Conservation (phyloP, 2,329 filamentous ascomycete species). For the Delphinella strobiligena region DNA sequence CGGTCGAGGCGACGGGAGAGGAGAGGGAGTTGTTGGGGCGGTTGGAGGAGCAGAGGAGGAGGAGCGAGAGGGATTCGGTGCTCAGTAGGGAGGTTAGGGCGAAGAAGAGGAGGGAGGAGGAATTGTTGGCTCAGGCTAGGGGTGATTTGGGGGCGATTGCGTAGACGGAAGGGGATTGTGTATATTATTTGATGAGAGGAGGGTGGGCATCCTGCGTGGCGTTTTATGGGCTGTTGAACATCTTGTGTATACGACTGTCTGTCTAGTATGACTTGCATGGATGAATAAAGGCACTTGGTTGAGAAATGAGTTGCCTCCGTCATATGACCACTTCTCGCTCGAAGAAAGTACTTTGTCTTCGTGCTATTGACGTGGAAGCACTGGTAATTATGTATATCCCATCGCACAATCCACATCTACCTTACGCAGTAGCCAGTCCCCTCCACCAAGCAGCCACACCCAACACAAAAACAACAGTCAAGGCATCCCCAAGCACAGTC, state of each 20-base stretch:
- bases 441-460: constrained; percentile 44
- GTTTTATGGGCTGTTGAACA: too few species aligned
- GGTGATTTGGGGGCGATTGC: constrained; percentile 26
- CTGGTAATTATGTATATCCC: too few species aligned
- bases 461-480: constrained; percentile 65
- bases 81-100: constrained; percentile 41
- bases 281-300: too few species aligned
- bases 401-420: not conserved
- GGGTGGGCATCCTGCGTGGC: too few species aligned
- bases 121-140: constrained; percentile 43
- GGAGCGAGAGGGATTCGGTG: constrained; percentile 43
- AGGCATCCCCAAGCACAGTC: constrained; percentile 60
- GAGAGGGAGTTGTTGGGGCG: constrained; percentile 48
- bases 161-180: constrained; percentile 9
- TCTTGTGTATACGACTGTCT: too few species aligned
- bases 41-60: constrained; percentile 42
- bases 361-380: too few species aligned
- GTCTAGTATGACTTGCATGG: not conserved
- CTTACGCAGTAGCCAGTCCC: constrained; percentile 15
- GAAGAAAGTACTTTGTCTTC: too few species aligned
- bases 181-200: not conserved
- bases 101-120: constrained; percentile 50
- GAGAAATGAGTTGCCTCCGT: too few species aligned
- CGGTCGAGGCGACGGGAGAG: constrained; percentile 44
- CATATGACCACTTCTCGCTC: too few species aligned